Percentiles rank a stretch among this genome's conserved stretches.
phyloP scores from a whole-genome alignment of 1,284 basidiomycete species.

The Melampsora occidentalis region DNA sequence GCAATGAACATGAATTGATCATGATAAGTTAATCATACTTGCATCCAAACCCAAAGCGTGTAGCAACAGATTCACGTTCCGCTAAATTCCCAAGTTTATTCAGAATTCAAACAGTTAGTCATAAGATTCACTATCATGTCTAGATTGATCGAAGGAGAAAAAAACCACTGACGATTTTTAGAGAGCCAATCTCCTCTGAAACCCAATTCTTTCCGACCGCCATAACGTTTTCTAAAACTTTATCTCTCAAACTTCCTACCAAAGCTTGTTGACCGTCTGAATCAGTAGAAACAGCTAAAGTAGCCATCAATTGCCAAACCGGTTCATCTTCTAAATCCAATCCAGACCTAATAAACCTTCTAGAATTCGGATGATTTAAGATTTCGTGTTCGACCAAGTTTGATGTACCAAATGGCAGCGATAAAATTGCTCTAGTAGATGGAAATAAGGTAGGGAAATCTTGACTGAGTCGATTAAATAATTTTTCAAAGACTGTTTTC shows the following conservation, averaged over 20 bases:
- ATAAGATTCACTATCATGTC: neutral
- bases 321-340: conserved; percentile 77
- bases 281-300: conserved; percentile 78
- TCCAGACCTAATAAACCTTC: conserved; percentile 49
- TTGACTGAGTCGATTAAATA: conserved; percentile 74
- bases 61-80: conserved; percentile 79
- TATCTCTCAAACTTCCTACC: conserved; percentile 81
- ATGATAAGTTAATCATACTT: conserved; percentile 45
- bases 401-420: conserved; percentile 59
- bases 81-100: conserved; percentile 43
- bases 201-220: conserved; percentile 72
- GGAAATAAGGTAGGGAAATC: conserved; percentile 81
- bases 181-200: conserved; percentile 48
- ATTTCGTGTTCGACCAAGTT: conserved; percentile 53
- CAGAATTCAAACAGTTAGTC: conserved; percentile 34
- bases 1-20: neutral
- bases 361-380: conserved; percentile 38
- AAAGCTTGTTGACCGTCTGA: conserved; percentile 77
- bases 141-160: neutral
- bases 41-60: conserved; percentile 79
- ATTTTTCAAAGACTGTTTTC: conserved; percentile 56
- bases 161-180: conserved; percentile 27
- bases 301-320: conserved; percentile 86
- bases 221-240: conserved; percentile 81
- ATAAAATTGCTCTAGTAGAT: conserved; percentile 69